Conservation (phyloP, 306 rosid genomes). For the Inga laurina region DNA sequence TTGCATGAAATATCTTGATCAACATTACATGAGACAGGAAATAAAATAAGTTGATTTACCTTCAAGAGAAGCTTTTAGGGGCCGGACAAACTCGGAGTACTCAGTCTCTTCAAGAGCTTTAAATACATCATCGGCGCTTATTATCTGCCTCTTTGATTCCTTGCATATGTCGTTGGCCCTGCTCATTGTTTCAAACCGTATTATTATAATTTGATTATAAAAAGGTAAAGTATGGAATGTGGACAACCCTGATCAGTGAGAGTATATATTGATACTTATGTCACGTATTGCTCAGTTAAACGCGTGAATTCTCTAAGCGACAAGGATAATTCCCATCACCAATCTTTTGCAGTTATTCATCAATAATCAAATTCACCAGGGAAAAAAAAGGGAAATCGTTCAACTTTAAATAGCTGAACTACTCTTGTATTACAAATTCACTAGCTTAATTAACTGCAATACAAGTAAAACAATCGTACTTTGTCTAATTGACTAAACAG, state of each 20-base stretch:
- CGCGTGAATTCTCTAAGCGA: neutral
- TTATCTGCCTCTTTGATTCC: conserved; percentile 89
- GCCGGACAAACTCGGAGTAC: conserved; percentile 67
- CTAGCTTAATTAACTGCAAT: neutral
- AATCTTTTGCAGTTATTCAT: neutral
- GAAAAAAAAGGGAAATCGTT: neutral
- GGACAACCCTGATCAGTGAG: neutral
- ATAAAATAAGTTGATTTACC: conserved; percentile 36
- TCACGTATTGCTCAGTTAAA: neutral
- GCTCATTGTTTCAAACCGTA: conserved; percentile 20
- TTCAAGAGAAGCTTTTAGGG: conserved; percentile 74
- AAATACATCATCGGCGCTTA: conserved; percentile 74
- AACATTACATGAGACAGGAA: neutral
- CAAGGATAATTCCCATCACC: neutral
- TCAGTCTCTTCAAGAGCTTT: conserved; percentile 90
- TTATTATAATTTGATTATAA: neutral
- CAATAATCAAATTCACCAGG: neutral
- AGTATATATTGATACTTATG: neutral
- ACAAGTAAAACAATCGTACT: neutral
- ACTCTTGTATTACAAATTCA: neutral
- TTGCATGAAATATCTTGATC: neutral
- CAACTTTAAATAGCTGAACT: neutral
- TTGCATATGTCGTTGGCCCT: conserved; percentile 94
- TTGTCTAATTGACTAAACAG: neutral
- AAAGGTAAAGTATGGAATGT: neutral